Conservation (phyloP, 441 rosid species). For the Populus tomentosa region DNA sequence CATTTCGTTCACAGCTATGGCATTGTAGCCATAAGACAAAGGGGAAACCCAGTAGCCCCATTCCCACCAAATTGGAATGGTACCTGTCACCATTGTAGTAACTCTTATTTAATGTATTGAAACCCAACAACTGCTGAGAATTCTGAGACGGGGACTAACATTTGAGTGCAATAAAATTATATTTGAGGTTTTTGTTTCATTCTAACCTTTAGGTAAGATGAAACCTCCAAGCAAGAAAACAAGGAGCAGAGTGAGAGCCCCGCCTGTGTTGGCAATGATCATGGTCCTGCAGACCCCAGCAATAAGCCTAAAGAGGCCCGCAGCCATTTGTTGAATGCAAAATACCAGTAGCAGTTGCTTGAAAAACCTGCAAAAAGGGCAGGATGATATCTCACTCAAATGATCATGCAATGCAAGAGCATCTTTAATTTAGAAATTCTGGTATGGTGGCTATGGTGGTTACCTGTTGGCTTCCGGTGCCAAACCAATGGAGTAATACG, state of each 20-base stretch:
- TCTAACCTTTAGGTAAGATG: constrained; percentile 56
- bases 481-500: constrained; percentile 66
- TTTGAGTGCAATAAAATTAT: too few relatives aligned
- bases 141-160: background rate
- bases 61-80: constrained; percentile 74
- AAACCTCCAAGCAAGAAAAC: constrained; percentile 81
- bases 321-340: constrained; percentile 82
- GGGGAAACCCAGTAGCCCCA: constrained; percentile 97
- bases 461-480: constrained; percentile 81
- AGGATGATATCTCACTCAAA: background rate
- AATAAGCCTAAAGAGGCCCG: constrained; percentile 59
- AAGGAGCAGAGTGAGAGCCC: constrained; percentile 52
- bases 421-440: background rate
- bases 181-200: background rate
- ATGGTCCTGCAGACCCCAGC: constrained; percentile 76
- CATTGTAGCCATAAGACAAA: constrained; percentile 62
- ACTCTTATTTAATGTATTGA: background rate
- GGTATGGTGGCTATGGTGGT: background rate
- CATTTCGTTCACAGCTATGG: constrained; percentile 63
- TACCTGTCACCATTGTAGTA: constrained; percentile 25
- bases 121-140: background rate
- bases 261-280: constrained; percentile 75
- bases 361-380: constrained; percentile 54
- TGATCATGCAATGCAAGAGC: background rate
- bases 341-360: constrained; percentile 61